Base-by-base conservation (phyloP, 202 grass and related monocot species). In the Cymbopogon flexuosus region DNA sequence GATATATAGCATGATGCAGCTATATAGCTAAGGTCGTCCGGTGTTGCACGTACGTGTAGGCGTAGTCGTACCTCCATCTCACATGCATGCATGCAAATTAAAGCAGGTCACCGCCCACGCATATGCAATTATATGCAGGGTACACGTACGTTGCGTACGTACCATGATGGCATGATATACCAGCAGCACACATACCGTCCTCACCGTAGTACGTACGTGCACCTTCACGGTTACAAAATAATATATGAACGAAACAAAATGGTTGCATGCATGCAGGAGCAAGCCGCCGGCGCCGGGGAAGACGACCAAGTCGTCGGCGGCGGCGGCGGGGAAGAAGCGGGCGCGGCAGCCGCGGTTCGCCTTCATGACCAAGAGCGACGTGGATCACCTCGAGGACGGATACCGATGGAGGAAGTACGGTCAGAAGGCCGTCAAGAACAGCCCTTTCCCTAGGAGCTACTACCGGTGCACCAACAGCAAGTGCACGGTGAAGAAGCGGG, bases 311-410 rank as follows among this genome's bases (percentile, higher is more conserved):
- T 5, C 35, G 10, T 8, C 65, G 39, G 0, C 22, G 21, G 10
- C 64, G 14, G 78, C 18, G 18, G 19, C 67, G 10, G 82, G 84
- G 39, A 70, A 81, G 84, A 92, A 93, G 87, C 80, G 92, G 8
- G 63, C 68, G 36, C 68, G 92, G 62, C 87, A 90, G 77, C 79
- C 90, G 19, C 85, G 92, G 70, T 92, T 92, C 63, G 92, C 89
- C 9, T 95, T 95, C 89, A 90, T 89, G 92, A 95, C 92, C 7
- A 92, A 95, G 66, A 95, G 87, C 79, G 92, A 95, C 76, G 41
- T 90, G 8, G 92, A 92, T 46, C 66, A 92, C 59, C 79, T 95
- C 0, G 89, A 95, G 70, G 89, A 95, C 52, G 89, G 89, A 0
- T 93, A 93, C 68, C 84, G 91, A 16, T 93, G 91, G 91, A 67